Evolutionary conservation across 768 basidiomycete species (phyloP).

Genomic region (Piloderma croceum): DNA sequence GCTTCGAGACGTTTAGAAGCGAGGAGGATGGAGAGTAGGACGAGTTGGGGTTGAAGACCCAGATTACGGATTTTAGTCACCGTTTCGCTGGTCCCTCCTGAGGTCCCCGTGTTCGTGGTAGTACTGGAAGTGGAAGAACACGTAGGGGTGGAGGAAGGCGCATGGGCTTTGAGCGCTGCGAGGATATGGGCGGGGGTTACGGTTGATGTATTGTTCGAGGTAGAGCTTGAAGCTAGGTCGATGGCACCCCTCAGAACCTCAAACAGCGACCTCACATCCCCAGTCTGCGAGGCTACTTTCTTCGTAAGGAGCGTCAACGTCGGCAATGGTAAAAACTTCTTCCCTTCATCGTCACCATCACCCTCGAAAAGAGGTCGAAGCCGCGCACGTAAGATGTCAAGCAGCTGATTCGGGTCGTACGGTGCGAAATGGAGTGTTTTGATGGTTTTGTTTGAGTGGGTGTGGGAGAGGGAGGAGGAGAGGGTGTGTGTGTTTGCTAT

Average conservation of each 20-base stretch:
- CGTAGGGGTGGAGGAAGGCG: conserved; percentile 35
- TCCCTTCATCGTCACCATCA: conserved; percentile 27
- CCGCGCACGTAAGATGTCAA: conserved; percentile 61
- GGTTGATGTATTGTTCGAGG: conserved; percentile 14
- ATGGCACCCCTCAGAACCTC: conserved; percentile 79
- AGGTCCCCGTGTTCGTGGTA: not conserved
- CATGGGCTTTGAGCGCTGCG: conserved; percentile 67
- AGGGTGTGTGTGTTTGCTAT: conserved; percentile 90
- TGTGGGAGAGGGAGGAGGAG: conserved; percentile 43
- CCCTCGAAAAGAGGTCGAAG: conserved; percentile 40
- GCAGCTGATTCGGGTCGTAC: conserved; percentile 68
- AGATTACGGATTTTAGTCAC: conserved; percentile 61
- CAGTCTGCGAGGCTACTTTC: conserved; percentile 76
- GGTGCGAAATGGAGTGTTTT: conserved; percentile 76
- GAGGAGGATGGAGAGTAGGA: conserved; percentile 57
- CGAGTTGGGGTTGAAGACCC: conserved; percentile 70
- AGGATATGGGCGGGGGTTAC: conserved; percentile 68
- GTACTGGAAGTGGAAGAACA: not conserved
- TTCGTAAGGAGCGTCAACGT: conserved; percentile 69
- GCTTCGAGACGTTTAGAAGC: conserved; percentile 58
- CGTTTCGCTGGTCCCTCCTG: conserved; percentile 44
- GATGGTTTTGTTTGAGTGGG: conserved; percentile 35
- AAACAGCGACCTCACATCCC: conserved; percentile 76
- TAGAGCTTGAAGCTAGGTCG: conserved; percentile 49
- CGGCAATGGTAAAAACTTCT: conserved; percentile 57